Conservation (phyloP, 2,329 filamentous ascomycete genomes). For the Pseudogymnoascus sp. region DNA sequence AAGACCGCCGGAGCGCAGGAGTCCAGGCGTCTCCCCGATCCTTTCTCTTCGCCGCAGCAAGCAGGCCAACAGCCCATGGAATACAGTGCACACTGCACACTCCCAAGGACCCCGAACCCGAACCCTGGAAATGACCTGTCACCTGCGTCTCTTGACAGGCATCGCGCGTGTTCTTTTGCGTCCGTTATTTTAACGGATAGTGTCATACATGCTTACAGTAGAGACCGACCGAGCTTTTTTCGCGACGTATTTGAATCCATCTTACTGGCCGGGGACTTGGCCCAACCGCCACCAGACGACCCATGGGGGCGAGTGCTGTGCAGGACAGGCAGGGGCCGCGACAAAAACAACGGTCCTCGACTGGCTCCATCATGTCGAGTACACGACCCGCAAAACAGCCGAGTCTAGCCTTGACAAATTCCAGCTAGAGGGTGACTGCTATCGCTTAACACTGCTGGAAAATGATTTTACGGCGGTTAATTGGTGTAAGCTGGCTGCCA, state of each 20-base stretch:
- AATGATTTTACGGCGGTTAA: not conserved
- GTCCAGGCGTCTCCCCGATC: not conserved
- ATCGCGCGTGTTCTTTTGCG: not conserved
- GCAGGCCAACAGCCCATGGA: not conserved
- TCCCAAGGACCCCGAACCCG: not conserved
- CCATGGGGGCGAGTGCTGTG: not conserved
- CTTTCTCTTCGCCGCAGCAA: not conserved
- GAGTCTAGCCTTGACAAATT: slow-evolving; percentile 4
- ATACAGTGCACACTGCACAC: not conserved
- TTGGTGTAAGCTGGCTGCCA: not conserved
- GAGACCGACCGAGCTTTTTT: not conserved
- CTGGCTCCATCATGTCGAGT: not conserved
- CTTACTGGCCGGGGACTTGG: not conserved
- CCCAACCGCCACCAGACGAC: not conserved
- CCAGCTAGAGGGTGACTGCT: not conserved
- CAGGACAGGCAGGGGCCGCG: not conserved
- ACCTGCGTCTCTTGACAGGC: not conserved
- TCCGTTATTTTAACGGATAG: not conserved
- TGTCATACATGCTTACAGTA: not conserved
- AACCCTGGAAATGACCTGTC: slow-evolving; percentile 3
- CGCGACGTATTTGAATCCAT: not conserved
- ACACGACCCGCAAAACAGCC: slow-evolving; percentile 1
- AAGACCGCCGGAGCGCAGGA: not conserved
- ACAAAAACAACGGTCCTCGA: not conserved
- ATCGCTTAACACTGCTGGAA: not conserved